Conservation (phyloP, 176 grass and related monocot species). For the Aegilops speltoides region DNA sequence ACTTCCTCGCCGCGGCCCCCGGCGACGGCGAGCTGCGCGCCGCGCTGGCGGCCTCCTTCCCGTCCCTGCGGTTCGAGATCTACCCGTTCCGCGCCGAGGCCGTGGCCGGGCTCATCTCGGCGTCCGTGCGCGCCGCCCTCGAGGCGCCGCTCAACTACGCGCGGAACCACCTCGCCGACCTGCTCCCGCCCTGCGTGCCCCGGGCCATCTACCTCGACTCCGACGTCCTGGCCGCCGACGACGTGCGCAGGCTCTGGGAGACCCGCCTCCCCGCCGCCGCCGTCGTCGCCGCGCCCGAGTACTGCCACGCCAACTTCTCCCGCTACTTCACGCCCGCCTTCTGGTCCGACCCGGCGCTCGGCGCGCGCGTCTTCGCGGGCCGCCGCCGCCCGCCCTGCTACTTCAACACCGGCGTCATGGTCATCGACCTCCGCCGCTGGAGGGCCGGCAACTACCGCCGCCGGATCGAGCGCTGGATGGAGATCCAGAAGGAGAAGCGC, state of each 20-base stretch:
- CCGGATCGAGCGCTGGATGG: conserved; percentile 74
- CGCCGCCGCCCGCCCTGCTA: conserved; percentile 73
- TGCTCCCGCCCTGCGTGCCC: conserved; percentile 73
- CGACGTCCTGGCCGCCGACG: conserved; percentile 77
- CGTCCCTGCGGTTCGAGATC: conserved; percentile 78
- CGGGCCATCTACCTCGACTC: conserved; percentile 94
- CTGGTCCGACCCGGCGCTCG: conserved; percentile 65
- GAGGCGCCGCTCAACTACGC: conserved; percentile 82
- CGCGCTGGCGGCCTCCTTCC: conserved; percentile 61
- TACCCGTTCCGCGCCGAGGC: conserved; percentile 58
- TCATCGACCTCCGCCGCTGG: conserved; percentile 75
- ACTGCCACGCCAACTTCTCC: conserved; percentile 95
- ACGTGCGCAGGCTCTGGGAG: conserved; percentile 67
- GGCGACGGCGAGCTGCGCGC: conserved; percentile 25
- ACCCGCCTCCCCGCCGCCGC: conserved; percentile 68
- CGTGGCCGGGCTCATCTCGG: conserved; percentile 67
- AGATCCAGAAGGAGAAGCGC: conserved; percentile 61
- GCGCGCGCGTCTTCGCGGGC: conserved; percentile 45
- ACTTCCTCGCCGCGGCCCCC: conserved; percentile 43
- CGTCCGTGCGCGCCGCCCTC: conserved; percentile 79
- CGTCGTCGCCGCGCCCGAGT: conserved; percentile 88
- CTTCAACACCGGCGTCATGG: conserved; percentile 98
- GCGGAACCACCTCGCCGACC: conserved; percentile 77
- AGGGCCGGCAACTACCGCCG: conserved; percentile 52
- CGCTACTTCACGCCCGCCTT: conserved; percentile 85